Evolutionary conservation across 208 protist genomes (phyloP).

Genomic region (Wallacemonas rigidus): DNA sequence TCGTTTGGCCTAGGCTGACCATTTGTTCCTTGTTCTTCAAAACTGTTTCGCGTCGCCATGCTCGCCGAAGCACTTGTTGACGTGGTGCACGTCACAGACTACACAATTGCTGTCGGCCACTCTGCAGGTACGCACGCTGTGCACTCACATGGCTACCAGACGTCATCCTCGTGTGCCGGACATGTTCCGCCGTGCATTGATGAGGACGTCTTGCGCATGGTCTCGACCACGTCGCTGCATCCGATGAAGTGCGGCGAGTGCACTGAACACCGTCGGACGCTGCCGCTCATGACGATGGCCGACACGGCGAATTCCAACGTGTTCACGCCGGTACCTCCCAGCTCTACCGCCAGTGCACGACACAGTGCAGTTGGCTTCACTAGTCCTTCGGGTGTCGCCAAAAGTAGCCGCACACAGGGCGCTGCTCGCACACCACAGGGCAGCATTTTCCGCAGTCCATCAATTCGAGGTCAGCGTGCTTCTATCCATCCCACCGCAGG

Average conservation of each 20-base stretch:
- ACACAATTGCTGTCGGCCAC: not conserved
- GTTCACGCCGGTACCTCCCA: too few relatives aligned
- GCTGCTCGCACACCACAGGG: not conserved
- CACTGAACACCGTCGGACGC: not conserved
- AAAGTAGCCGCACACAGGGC: not conserved
- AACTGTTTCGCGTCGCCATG: not conserved
- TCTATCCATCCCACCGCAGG: not conserved
- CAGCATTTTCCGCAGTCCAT: not conserved
- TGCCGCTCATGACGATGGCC: not conserved
- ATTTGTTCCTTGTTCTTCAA: not conserved
- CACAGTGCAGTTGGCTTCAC: not conserved
- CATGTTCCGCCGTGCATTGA: conserved; percentile 1
- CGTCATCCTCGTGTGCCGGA: not conserved
- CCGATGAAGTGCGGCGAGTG: not conserved
- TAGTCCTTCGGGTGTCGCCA: not conserved
- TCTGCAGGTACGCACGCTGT: not conserved
- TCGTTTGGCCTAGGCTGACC: not conserved
- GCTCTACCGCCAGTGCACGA: not conserved
- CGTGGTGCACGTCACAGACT: conserved; percentile 1
- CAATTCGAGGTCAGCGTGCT: not conserved
- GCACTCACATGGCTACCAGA: not conserved
- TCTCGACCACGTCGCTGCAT: conserved; percentile 16
- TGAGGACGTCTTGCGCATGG: not conserved
- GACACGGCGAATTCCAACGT: too few relatives aligned
- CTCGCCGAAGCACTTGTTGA: not conserved